Percentiles rank a stretch among this genome's conserved stretches.
These are phyloP conservation scores for Fusarium agapanthi DNA, from an alignment of 2,329 filamentous ascomycete species.

Conservation along the genomic window DNA sequence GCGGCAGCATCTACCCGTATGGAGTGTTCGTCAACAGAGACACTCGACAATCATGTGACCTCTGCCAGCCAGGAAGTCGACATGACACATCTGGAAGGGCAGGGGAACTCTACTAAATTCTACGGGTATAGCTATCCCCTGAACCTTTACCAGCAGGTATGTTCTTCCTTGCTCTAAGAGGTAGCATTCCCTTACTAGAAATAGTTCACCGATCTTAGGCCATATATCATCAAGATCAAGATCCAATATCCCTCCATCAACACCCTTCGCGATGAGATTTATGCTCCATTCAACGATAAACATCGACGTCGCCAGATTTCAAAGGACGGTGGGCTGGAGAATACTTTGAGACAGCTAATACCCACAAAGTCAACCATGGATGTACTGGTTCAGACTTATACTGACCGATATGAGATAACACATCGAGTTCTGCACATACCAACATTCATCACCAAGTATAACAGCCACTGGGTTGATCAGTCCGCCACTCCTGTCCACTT, in stretches of 20 bases:
- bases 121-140: not conserved
- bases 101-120: not conserved
- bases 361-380: not conserved
- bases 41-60: accelerated
- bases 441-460: not conserved
- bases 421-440: not conserved
- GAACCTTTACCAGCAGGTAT: not conserved
- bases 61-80: accelerated
- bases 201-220: not conserved
- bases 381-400: not conserved
- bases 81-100: not conserved
- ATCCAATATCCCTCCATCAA: not conserved
- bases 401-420: not conserved
- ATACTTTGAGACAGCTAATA: not conserved
- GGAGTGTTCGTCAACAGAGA: not conserved
- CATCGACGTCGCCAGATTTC: too few species aligned
- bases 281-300: not conserved
- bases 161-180: accelerated
- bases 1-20: not conserved
- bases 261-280: not conserved
- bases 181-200: not conserved
- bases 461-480: accelerated
- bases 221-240: not conserved
- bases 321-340: not conserved
- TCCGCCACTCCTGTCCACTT: not conserved